These are phyloP conservation scores for Hypoxylon sp. DNA, from an alignment of 2,329 filamentous ascomycete species.

Conservation along the genomic window DNA sequence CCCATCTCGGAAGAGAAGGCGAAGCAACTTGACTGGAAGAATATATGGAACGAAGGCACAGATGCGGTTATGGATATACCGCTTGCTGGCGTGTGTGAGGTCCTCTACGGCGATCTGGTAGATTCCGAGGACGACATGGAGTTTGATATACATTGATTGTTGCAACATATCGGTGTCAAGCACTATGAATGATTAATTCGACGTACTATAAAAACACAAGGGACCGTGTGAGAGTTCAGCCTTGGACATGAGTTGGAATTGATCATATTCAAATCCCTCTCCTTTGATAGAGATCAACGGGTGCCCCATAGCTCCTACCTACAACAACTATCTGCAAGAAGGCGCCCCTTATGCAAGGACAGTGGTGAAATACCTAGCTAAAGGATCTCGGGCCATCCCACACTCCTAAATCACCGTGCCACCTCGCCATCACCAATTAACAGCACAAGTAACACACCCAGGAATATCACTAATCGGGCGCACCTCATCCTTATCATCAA, in stretches of 20 bases:
- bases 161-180: neutral
- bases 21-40: constrained; percentile 76
- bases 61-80: constrained; percentile 98
- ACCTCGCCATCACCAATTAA: constrained; percentile 25
- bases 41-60: constrained; percentile 90
- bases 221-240: neutral
- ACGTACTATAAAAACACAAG: neutral
- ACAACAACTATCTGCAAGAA: neutral
- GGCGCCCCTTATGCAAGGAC: neutral
- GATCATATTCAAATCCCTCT: neutral
- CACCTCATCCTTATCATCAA: constrained; percentile 25
- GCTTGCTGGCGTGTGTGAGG: constrained; percentile 93
- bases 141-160: constrained; percentile 32
- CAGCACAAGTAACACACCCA: constrained; percentile 23
- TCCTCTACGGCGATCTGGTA: constrained; percentile 80
- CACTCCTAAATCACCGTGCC: neutral
- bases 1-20: constrained; percentile 56
- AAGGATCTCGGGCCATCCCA: neutral
- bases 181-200: neutral
- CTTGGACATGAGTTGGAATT: neutral
- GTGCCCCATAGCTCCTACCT: neutral
- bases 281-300: neutral
- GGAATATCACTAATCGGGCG: constrained; percentile 30
- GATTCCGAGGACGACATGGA: constrained; percentile 45
- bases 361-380: neutral